Conservation (phyloP, 2,329 filamentous ascomycete genomes). For the Stagonosporopsis chrysanthemi region DNA sequence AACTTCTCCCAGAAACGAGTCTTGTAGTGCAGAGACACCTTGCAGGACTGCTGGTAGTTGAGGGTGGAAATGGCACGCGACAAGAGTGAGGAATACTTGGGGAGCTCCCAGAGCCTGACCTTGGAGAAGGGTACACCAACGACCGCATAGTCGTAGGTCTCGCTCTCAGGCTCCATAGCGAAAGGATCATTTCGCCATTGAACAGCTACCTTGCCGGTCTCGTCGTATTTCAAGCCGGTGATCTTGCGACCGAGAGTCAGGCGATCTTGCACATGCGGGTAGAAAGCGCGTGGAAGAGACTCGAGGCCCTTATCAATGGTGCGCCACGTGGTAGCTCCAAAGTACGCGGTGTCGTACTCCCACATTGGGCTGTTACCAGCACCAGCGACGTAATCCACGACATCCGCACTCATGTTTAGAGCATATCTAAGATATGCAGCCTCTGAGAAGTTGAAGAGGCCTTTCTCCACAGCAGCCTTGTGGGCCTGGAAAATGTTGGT, state of each 20-base stretch:
- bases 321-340: conserved; percentile 65
- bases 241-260: conserved; percentile 66
- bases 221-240: conserved; percentile 63
- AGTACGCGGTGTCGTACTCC: conserved; percentile 63
- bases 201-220: conserved; percentile 63
- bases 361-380: conserved; percentile 57
- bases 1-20: conserved; percentile 68
- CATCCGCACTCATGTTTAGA: conserved; percentile 63
- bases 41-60: conserved; percentile 61
- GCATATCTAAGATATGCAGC: conserved; percentile 68
- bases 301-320: conserved; percentile 70
- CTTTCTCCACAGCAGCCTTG: conserved; percentile 61
- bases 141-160: conserved; percentile 71
- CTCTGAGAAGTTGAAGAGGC: conserved; percentile 71
- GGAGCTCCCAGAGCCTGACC: conserved; percentile 68
- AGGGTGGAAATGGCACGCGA: conserved; percentile 57
- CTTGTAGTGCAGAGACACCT: conserved; percentile 72
- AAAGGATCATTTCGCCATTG: conserved; percentile 62
- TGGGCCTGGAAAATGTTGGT: conserved; percentile 61
- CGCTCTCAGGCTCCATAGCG: conserved; percentile 53
- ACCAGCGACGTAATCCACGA: conserved; percentile 55
- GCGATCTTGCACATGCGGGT: conserved; percentile 65
- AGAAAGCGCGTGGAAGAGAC: conserved; percentile 68
- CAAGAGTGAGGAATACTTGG: conserved; percentile 60
- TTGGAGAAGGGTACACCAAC: conserved; percentile 70